Evolutionary conservation across 2,329 filamentous ascomycete genomes (phyloP), one percentile per base, ranked within the genome.

Genomic region (Nemania diffusa): DNA sequence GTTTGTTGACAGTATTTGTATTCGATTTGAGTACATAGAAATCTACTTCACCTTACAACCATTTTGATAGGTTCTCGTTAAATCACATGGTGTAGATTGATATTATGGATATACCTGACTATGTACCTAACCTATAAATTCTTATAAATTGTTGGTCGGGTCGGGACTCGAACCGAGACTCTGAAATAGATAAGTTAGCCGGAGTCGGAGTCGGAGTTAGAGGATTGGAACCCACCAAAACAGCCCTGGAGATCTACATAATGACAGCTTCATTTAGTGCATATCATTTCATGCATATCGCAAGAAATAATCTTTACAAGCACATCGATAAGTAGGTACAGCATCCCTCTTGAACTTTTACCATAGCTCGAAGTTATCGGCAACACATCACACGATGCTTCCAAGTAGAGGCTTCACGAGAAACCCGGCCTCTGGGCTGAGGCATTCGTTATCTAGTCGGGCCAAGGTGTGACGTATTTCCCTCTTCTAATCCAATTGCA

Each of bases 361-460:
- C 40, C 22, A 29, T 34, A 34, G 40, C n/a, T 29, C 5, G 5
- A 20, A 24, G 50, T 37, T 29, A 46, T 27, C 55, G 34, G 37
- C 62, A 56, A 42, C 63, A 59, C 29, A 55, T 32, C 62, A 61
- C 46, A 65, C 74, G 72, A 89, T 89, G 87, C 80, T 89, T 76
- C 83, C 84, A 75, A 84, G 84, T 72, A 83, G 83, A 82, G 84
- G 85, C 72, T 73, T 88, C 62, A 79, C 82, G 69, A 83, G 81
- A 78, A 77, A 78, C 74, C 80, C 81, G 60, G 79, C 81, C 70
- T 77, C 83, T 71, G 80, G 79, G 74, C 73, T 81, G 73, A 76
- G 80, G 74, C 76, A 73, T 64, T 69, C 71, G 13, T 52, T 71
- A 59, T 62, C 68, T 37, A 67, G 56, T 60, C 73, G 71, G 58